Conservation (phyloP, 2,329 filamentous ascomycete species). For the Beauveria medogensis region DNA sequence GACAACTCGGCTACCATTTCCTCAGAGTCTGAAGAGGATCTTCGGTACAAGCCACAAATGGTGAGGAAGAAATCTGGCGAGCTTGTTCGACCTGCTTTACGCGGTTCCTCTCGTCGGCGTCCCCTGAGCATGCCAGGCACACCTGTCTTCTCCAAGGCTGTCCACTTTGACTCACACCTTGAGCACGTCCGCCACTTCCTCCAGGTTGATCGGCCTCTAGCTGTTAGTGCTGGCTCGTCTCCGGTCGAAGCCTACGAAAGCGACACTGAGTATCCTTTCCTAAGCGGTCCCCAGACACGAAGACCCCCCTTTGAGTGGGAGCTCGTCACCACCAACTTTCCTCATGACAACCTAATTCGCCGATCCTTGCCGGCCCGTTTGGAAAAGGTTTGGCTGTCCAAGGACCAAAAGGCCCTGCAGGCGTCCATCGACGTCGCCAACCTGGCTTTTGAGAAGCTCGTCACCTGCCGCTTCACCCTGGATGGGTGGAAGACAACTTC, state of each 20-base stretch:
- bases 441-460: conserved; percentile 77
- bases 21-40: conserved; percentile 54
- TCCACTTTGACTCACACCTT: conserved; percentile 96
- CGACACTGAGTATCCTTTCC: conserved; percentile 85
- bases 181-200: conserved; percentile 95
- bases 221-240: conserved; percentile 89
- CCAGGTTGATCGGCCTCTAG: conserved; percentile 87
- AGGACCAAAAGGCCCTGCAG: conserved; percentile 77
- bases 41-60: conserved; percentile 71
- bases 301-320: conserved; percentile 71
- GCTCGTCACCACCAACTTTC: conserved; percentile 77
- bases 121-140: conserved; percentile 97
- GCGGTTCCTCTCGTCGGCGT: conserved; percentile 67
- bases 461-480: conserved; percentile 89
- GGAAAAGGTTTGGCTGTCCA: conserved; percentile 79
- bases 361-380: conserved; percentile 63
- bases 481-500: conserved; percentile 99
- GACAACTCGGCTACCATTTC: conserved; percentile 44
- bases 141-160: conserved; percentile 88
- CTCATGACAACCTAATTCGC: conserved; percentile 49
- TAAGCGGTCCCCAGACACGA: conserved; percentile 37
- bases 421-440: conserved; percentile 82
- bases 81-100: conserved; percentile 83
- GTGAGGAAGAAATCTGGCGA: conserved; percentile 98
- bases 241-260: conserved; percentile 83